Percentiles rank a stretch among this genome's conserved stretches.
These are phyloP conservation scores for Microthlaspi erraticum DNA, from an alignment of 345 rosid genomes.

Conservation along the genomic window DNA sequence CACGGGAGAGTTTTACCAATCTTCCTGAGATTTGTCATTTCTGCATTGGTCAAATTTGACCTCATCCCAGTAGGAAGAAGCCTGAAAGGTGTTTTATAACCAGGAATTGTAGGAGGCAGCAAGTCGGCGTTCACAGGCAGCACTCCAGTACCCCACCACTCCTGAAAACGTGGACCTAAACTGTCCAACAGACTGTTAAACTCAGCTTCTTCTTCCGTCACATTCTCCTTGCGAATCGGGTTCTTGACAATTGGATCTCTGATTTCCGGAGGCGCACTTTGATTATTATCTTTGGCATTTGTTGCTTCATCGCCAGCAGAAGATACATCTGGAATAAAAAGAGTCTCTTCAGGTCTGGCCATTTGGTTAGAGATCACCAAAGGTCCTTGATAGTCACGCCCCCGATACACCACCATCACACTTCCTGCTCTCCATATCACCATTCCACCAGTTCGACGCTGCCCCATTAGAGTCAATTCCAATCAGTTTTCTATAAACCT, in stretches of 20 bases:
- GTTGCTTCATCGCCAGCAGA: slow-evolving; percentile 48
- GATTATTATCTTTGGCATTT: slow-evolving; percentile 42
- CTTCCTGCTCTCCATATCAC: slow-evolving; percentile 99
- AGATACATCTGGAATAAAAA: slow-evolving; percentile 77
- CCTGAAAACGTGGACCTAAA: slow-evolving; percentile 91
- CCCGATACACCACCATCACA: slow-evolving; percentile 92
- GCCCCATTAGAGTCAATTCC: slow-evolving; percentile 51
- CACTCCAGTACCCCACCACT: slow-evolving; percentile 99
- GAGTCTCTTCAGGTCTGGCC: slow-evolving; percentile 54
- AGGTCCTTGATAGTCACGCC: slow-evolving; percentile 78
- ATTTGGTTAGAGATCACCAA: slow-evolving; percentile 47
- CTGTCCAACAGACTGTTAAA: slow-evolving; percentile 73
- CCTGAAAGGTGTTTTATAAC: slow-evolving; percentile 93
- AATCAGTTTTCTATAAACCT: slow-evolving; percentile 25
- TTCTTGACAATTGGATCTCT: slow-evolving; percentile 47
- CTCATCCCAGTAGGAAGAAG: slow-evolving; percentile 98
- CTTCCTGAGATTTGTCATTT: slow-evolving; percentile 93
- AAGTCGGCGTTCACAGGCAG: slow-evolving; percentile 96
- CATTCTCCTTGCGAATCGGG: slow-evolving; percentile 43
- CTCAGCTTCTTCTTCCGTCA: slow-evolving; percentile 89
- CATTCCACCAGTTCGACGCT: slow-evolving; percentile 97
- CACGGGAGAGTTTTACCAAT: slow-evolving; percentile 89
- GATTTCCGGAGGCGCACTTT: slow-evolving; percentile 46
- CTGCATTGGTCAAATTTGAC: slow-evolving; percentile 86
- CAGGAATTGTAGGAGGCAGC: slow-evolving; percentile 80